Base-by-base conservation (phyloP, 768 basidiomycete genomes). In the Chalciporus sphaerocephalus region DNA sequence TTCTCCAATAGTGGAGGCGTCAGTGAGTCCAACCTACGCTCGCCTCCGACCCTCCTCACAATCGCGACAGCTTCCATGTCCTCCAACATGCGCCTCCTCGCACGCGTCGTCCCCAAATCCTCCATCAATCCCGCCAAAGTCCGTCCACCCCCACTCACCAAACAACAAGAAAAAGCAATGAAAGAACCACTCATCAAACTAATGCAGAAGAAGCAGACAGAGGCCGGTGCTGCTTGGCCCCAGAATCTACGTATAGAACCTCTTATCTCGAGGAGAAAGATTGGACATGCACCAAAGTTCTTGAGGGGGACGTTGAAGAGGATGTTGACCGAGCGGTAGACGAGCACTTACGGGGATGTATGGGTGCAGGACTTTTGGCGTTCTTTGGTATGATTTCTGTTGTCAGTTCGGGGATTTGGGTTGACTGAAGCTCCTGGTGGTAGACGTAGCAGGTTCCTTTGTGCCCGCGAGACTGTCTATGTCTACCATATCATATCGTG, bases 231-330 rank as follows among this genome's bases (percentile, higher is more conserved):
- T 9, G 51, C 52, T n/a, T 79, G 70, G 64, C 78, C 78, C 2
- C 50, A 59, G 21, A 79, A 79, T 42, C 63, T 79, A 37, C 74
- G 78, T 28, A 71, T 79, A 32, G 77, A 80, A 53, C 71, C 74
- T 2, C 48, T 70, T 34, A 51, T 75, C 38, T 64, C 62, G 28
- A 70, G 62, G 54, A 62, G 59, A 33, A 64, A 59, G 15, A 72
- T 75, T 38, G 64, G 64, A 30, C 67, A 69, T 18, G 68, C 74
- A 0, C 68, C 67, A 16, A 64, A 61, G 23, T 67, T 68, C 2
- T 50, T 73, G 5, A 56, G 71, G 38, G 58, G 61, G 32, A 66
- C 67, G 46, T 46, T 78, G 51, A 76, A 70, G 54, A 58, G 57
- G 43, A 58, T 75, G 59, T 38, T 71, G 53, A 70, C 57, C 38